Base-by-base conservation (phyloP, 192 early-diverging fungal genomes). In the Piromyces finnis region DNA sequence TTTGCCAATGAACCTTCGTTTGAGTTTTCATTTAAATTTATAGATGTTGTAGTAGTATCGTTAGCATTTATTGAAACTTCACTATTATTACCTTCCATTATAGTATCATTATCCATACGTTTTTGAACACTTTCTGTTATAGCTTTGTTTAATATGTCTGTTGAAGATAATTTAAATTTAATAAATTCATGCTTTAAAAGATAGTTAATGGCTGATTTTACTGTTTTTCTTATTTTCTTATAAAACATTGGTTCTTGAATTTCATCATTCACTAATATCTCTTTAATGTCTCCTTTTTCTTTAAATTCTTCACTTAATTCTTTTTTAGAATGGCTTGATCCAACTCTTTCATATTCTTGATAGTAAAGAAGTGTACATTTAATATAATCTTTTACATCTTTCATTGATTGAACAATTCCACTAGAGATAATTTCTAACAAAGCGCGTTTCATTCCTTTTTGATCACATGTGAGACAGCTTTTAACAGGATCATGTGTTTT, bases 401-500 rank as follows among this genome's bases (percentile, higher is more conserved):
- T 29, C 28, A 30, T 30, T 22, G 83, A 81, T 6, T 27, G 18
- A 2, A 81, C 86, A n/a, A 86, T 51, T 26, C 86, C 80, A 30
- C 78, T 51, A 29, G 82, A 85, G 81, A 86, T 86, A 11, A 86
- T 78, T 83, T 86, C 85, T 41, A 86, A 78, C 27, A 86, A 12
- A 17, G 85, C 85, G 68, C 85, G 29, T 78, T 86, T 87, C 86
- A 86, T 86, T 11, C 85, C 85, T 29, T 87, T 87, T 29, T 59
- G 9, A 1, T 85, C 86, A 18, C 79, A 77, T 9, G 77, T 77
- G 0, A 85, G 30, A 82, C 85, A 85, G 18, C 85, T 87, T 59
- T 39, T 87, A 16, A 85, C 81, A 26, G 84, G 84, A 29, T 82
- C 77, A 15, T 87, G 80, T 17, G n/a, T 51, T 27, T 82, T 81